These are phyloP conservation scores for Citrus mangshanensis DNA, from an alignment of 345 rosid species.

Conservation along the genomic window DNA sequence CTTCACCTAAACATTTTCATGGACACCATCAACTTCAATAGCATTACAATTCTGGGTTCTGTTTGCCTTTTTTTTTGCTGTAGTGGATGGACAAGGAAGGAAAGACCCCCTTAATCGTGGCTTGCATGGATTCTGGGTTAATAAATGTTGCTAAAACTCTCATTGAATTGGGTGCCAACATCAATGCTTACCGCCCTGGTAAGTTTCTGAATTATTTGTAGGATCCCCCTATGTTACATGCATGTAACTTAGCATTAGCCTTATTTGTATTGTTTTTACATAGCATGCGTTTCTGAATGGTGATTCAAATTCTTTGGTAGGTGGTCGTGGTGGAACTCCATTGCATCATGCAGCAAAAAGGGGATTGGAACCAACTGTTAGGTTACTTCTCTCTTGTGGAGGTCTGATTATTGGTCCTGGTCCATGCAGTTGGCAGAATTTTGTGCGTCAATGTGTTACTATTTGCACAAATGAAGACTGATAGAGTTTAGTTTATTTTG, in stretches of 20 bases:
- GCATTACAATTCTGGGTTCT: background rate
- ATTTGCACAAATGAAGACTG: background rate
- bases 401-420: constrained; percentile 24
- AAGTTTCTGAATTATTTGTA: background rate
- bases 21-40: background rate
- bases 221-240: too few relatives aligned
- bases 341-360: constrained; percentile 59
- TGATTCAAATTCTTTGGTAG: constrained; percentile 20
- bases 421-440: background rate
- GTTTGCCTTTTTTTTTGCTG: constrained; percentile 8
- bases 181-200: constrained; percentile 58
- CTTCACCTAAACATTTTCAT: background rate
- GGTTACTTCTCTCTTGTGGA: constrained; percentile 42
- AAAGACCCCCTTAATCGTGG: constrained; percentile 44
- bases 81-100: constrained; percentile 48
- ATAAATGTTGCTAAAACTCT: constrained; percentile 33
- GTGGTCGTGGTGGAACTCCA: constrained; percentile 51
- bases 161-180: constrained; percentile 49
- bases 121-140: constrained; percentile 42
- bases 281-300: background rate
- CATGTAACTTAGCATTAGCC: too few relatives aligned
- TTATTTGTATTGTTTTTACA: background rate
- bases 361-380: constrained; percentile 43
- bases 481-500: constrained; percentile 6
- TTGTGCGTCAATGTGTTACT: background rate